Conservation (phyloP, 805 yeast species). For the Lipomyces starkeyi region DNA sequence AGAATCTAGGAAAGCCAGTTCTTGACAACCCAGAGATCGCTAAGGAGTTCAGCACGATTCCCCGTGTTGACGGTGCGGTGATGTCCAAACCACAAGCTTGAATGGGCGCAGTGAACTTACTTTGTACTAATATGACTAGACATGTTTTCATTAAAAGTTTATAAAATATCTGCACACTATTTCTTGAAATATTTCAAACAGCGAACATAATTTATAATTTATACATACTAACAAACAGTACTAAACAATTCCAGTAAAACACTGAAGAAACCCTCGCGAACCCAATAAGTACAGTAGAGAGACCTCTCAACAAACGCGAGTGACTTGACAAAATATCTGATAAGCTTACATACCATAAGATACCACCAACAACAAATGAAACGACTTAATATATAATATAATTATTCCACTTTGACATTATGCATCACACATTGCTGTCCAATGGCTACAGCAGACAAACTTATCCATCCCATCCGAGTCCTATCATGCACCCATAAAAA, state of each 20-base stretch:
- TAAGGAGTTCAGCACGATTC: conserved; percentile 14
- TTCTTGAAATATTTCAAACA: background rate
- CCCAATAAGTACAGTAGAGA: background rate
- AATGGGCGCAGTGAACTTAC: background rate
- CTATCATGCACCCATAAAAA: background rate
- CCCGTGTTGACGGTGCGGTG: conserved; percentile 5
- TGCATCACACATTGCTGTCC: background rate
- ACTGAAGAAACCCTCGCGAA: background rate
- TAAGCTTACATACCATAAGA: background rate
- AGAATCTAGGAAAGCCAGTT: conserved; percentile 30
- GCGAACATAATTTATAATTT: background rate
- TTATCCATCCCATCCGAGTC: background rate
- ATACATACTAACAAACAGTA: background rate
- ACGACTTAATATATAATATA: background rate
- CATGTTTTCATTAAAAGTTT: background rate
- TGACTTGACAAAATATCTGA: background rate
- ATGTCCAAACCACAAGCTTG: conserved; percentile 28
- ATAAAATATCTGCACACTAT: background rate
- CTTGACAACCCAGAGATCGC: conserved; percentile 28
- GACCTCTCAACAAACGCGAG: background rate
- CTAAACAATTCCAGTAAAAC: background rate
- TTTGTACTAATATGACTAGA: background rate
- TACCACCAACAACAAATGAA: background rate
- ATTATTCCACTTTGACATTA: background rate
- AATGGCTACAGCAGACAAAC: background rate